Base-by-base conservation (phyloP, 768 basidiomycete species). In the Tulasnella sp. region DNA sequence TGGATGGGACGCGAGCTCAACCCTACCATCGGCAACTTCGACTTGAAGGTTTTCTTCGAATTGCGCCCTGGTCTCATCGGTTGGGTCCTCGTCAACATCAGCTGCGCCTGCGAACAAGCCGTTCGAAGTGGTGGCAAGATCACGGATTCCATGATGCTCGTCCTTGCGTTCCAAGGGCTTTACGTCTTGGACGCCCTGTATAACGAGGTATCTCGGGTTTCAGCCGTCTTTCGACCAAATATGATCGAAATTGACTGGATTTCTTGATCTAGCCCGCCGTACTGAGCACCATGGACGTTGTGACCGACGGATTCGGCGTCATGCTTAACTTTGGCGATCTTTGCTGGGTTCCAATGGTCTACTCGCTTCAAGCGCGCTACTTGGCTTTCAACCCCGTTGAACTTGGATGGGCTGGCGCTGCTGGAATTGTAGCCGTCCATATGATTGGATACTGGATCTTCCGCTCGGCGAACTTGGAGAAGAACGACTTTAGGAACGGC, bases 231-330 rank as follows among this genome's bases (percentile, higher is more conserved):
- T 18, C 29, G 48, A 26, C 18, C 39, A 44, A 29, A 23, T 42
- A 5, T 15, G 23, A 18, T 23, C 46, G 5, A 26, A 26, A 61
- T 23, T 35, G 42, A 73, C 23, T 39, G 26, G 79, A 42, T 26
- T n/a, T 10, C 39, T 1, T 70, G 20, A 35, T 79, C 23, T 80
- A 98, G 94, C 89, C 93, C 1, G 92, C 93, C 13, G 88, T 99
- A 80, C 88, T 99, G 78, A 96, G 94, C 0, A 95, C 93, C 4
- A 99, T 99, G 94, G 98, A 99, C 82, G 96, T 99, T 82, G 96
- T 92, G 3, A 93, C 93, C 15, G 98, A 99, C 81, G 98, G 98
- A 15, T 98, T 99, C 82, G 98, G 98, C 9, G 98, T 96, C 88
- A 99, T 99, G 98, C 91, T 99, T 39, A 85, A 95, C 5, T 89